phyloP scores from a whole-genome alignment of 805 yeast genomes.

The Vanderwaltozyma yarrowii region DNA sequence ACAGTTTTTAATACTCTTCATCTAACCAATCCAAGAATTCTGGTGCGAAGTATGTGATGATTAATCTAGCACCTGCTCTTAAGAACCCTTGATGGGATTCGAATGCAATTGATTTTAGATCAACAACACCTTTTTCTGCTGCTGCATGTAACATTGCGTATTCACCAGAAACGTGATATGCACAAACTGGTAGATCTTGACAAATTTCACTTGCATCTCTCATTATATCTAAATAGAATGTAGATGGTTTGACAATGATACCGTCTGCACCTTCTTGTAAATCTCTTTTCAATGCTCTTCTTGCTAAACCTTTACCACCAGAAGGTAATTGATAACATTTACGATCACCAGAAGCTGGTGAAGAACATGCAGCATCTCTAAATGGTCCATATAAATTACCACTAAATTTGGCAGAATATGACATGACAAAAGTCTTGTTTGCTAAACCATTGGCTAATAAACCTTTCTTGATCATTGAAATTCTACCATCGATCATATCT shows the following conservation, averaged over 20 bases:
- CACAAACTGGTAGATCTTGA: conserved; percentile 78
- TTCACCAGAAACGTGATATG: conserved; percentile 96
- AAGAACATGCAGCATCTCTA: conserved; percentile 93
- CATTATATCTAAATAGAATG: conserved; percentile 87
- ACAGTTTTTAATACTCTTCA: conserved; percentile 9
- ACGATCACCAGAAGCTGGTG: conserved; percentile 86
- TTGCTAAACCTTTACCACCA: conserved; percentile 87
- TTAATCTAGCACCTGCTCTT: conserved; percentile 90
- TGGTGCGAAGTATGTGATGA: conserved; percentile 90
- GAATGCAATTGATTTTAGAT: conserved; percentile 64
- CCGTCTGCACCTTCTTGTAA: conserved; percentile 92
- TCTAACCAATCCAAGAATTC: conserved; percentile 90
- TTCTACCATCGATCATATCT: conserved; percentile 96
- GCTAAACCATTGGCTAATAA: conserved; percentile 73
- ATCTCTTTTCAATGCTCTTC: conserved; percentile 82
- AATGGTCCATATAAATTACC: conserved; percentile 94
- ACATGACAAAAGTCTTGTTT: conserved; percentile 80
- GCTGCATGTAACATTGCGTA: conserved; percentile 98
- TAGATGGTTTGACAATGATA: conserved; percentile 89
- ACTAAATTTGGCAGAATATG: conserved; percentile 88
- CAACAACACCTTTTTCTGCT: conserved; percentile 88
- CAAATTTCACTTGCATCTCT: conserved; percentile 80
- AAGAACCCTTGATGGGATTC: conserved; percentile 87
- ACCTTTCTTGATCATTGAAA: conserved; percentile 77
- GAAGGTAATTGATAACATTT: conserved; percentile 88